Percentiles rank a stretch among this genome's conserved stretches.
Evolutionary conservation across 768 basidiomycete genomes (phyloP).

Genomic region (Leccinum incarnatum): DNA sequence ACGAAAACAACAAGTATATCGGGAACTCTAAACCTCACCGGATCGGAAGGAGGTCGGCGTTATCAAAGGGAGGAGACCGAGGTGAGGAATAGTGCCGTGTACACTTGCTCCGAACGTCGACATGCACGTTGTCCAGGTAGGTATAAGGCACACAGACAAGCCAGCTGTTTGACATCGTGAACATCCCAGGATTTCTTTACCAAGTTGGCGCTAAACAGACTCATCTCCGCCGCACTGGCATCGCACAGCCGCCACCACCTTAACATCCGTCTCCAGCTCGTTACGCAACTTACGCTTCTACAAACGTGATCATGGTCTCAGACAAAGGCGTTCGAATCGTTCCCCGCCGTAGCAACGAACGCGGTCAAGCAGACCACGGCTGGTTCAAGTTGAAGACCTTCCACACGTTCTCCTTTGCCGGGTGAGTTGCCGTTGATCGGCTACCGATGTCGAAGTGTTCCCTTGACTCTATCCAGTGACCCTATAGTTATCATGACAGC

Average conservation of each 20-base stretch:
- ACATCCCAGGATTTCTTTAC: neutral
- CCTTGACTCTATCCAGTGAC: neutral
- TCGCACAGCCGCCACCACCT: neutral
- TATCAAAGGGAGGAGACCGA: neutral
- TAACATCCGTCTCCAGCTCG: neutral
- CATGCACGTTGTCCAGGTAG: neutral
- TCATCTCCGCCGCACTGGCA: neutral
- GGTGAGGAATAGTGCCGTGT: neutral
- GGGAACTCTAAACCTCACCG: neutral
- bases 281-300: neutral
- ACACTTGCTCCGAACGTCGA: neutral
- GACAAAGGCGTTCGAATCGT: conserved; percentile 35
- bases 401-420: conserved; percentile 78
- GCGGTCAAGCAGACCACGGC: conserved; percentile 75
- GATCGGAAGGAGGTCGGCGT: neutral
- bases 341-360: conserved; percentile 56
- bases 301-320: conserved; percentile 16
- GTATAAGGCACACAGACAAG: conserved; percentile 18
- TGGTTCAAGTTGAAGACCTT: conserved; percentile 75
- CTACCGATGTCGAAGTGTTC: neutral
- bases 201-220: conserved; percentile 2
- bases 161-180: neutral
- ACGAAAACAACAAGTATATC: neutral
- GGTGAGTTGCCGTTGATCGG: conserved; percentile 39
- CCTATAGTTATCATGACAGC: conserved; percentile 55